Conservation (phyloP, 2,329 filamentous ascomycete genomes). For the Fusarium sp. region DNA sequence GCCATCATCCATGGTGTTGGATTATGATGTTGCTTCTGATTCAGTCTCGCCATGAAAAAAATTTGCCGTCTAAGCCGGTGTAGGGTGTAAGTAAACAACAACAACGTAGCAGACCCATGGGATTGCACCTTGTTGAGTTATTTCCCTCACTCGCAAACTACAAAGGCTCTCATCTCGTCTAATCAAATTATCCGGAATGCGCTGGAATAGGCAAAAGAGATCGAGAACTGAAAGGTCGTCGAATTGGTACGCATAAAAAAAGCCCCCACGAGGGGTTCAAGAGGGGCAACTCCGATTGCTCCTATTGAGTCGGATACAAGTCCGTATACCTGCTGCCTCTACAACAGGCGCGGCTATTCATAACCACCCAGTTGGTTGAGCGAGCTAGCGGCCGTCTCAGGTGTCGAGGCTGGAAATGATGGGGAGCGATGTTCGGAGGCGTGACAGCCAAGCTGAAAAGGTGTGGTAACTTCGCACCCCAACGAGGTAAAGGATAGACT, state of each 20-base stretch:
- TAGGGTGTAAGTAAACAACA: conserved; percentile 9
- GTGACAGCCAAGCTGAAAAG: conserved; percentile 7
- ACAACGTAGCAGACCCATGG: conserved; percentile 11
- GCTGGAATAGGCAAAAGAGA: conserved; percentile 33
- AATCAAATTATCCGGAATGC: conserved; percentile 34
- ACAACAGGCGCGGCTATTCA: conserved; percentile 26
- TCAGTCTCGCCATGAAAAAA: conserved; percentile 10
- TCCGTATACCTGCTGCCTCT: conserved; percentile 23
- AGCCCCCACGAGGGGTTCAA: conserved; percentile 32
- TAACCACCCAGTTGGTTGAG: conserved; percentile 27
- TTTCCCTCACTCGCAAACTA: conserved; percentile 34
- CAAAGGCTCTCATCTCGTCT: conserved; percentile 18
- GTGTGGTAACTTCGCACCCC: conserved; percentile 30
- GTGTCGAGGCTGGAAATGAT: conserved; percentile 14
- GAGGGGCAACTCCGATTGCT: conserved; percentile 35
- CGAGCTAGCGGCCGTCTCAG: conserved; percentile 17
- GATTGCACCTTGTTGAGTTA: conserved; percentile 18
- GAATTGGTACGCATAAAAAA: conserved; percentile 33
- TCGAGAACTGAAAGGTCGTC: conserved; percentile 21
- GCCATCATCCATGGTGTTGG: conserved; percentile 6
- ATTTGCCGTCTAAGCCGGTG: conserved; percentile 7
- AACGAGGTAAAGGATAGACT: conserved; percentile 30
- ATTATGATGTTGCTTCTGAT: conserved; percentile 9
- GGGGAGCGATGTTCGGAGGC: conserved; percentile 29
- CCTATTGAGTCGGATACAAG: conserved; percentile 35